phyloP scores from a whole-genome alignment of 2,329 filamentous ascomycete genomes.

The Fusarium citri region DNA sequence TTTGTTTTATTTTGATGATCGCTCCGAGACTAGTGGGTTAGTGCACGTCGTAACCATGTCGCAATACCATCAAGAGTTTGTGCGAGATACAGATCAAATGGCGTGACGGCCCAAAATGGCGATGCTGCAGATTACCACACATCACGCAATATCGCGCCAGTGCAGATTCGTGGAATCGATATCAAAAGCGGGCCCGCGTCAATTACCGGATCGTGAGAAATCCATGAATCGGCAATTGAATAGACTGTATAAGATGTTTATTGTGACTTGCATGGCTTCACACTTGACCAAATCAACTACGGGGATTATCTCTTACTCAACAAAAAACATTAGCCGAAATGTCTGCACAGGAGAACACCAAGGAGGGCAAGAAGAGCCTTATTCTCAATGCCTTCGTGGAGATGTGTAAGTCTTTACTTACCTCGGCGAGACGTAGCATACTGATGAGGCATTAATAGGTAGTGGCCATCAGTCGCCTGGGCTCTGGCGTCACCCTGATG shows the following conservation, averaged over 20 bases:
- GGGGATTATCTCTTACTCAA: not conserved
- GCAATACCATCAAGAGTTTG: not conserved
- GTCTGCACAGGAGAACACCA: not conserved
- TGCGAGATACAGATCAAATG: not conserved
- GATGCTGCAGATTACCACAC: not conserved
- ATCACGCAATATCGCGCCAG: not conserved
- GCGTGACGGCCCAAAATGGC: not conserved
- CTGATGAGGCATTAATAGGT: constrained; percentile 45
- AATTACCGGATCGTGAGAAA: not conserved
- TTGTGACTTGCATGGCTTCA: not conserved
- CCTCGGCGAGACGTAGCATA: not conserved
- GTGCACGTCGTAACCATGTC: not conserved
- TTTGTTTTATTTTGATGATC: not conserved
- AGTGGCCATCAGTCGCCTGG: constrained; percentile 61
- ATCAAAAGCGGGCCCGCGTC: not conserved
- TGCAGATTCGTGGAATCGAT: not conserved
- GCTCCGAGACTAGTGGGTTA: not conserved
- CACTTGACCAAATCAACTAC: not conserved
- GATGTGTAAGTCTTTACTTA: not conserved
- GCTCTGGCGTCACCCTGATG: constrained; percentile 71
- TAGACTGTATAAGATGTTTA: not conserved
- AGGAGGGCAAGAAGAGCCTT: constrained; percentile 51
- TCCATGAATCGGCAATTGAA: too few relatives aligned
- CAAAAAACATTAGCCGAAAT: not conserved
- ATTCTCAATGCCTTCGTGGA: constrained; percentile 59